Conservation (phyloP, 345 rosid genomes). For the Hibiscus syriacus region DNA sequence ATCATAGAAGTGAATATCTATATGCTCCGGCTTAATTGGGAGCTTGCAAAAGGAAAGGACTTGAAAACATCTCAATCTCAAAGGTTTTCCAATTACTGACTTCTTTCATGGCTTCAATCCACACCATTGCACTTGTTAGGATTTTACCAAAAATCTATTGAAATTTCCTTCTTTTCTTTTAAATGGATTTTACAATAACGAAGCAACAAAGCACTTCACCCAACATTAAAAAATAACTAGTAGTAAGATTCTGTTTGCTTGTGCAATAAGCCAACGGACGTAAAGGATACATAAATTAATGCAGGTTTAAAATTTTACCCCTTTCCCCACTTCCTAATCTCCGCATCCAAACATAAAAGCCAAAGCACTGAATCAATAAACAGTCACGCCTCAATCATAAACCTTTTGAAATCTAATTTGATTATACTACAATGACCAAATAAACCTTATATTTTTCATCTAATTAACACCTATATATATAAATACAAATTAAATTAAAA, state of each 20-base stretch:
- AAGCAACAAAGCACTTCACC: background rate
- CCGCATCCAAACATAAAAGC: background rate
- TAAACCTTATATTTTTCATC: background rate
- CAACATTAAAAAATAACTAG: background rate
- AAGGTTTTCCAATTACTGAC: background rate
- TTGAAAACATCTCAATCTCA: background rate
- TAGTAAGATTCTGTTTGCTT: background rate
- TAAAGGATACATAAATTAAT: background rate
- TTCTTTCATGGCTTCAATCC: too few relatives aligned
- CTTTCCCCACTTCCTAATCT: too few relatives aligned
- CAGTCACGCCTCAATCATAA: background rate
- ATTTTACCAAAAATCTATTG: background rate
- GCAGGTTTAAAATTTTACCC: background rate
- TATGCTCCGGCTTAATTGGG: too few relatives aligned
- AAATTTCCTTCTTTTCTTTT: background rate
- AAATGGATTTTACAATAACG: background rate
- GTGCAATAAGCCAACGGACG: background rate
- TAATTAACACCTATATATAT: background rate
- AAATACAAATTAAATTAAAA: background rate
- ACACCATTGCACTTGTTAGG: background rate
- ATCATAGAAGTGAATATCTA: background rate
- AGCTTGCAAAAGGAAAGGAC: too few relatives aligned
- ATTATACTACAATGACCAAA: background rate
- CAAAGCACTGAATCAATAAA: background rate
- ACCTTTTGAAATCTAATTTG: background rate